A percentile compares a stretch with the other conserved stretches of the same genome.
These are phyloP conservation scores for Pseudozyma hubeiensis DNA, from an alignment of 1,284 basidiomycete genomes.

Conservation along the genomic window DNA sequence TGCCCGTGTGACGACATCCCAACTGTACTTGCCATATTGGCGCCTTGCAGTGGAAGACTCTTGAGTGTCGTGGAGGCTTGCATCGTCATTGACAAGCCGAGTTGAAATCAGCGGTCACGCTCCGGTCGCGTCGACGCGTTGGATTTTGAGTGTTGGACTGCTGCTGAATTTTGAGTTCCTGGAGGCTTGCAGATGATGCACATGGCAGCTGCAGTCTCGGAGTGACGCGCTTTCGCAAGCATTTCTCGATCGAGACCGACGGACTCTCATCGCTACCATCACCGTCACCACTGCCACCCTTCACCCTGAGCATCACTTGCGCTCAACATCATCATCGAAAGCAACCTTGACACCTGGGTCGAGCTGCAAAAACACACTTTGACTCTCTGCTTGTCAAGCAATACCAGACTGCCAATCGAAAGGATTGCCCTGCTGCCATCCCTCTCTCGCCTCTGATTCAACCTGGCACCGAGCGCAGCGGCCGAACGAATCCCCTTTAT, in stretches of 20 bases:
- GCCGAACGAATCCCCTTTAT: too few relatives aligned
- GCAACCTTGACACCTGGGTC: not conserved
- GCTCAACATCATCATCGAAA: not conserved
- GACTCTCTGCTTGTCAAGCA: too few relatives aligned
- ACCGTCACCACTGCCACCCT: not conserved
- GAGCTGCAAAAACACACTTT: too few relatives aligned
- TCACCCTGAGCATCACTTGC: too few relatives aligned
- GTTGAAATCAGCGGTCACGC: conserved; percentile 10
- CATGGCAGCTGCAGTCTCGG: not conserved
- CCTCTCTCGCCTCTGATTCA: too few relatives aligned
- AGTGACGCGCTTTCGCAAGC: conserved; percentile 1
- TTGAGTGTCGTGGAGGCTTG: too few relatives aligned
- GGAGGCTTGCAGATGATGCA: conserved; percentile 6
- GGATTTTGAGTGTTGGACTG: conserved; percentile 1
- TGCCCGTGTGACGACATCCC: not conserved
- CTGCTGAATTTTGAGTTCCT: conserved; percentile 3
- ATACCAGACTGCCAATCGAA: too few relatives aligned
- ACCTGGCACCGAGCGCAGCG: too few relatives aligned
- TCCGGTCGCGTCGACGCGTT: conserved; percentile 39
- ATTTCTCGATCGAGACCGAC: not conserved
- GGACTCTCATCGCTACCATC: conserved; percentile 3
- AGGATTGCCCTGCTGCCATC: too few relatives aligned
- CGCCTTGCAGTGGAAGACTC: too few relatives aligned
- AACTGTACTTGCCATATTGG: not conserved
- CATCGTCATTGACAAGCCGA: too few relatives aligned